These are phyloP conservation scores for Elasticomyces elasticus DNA, from an alignment of 495 filamentous ascomycete genomes.

Conservation along the genomic window DNA sequence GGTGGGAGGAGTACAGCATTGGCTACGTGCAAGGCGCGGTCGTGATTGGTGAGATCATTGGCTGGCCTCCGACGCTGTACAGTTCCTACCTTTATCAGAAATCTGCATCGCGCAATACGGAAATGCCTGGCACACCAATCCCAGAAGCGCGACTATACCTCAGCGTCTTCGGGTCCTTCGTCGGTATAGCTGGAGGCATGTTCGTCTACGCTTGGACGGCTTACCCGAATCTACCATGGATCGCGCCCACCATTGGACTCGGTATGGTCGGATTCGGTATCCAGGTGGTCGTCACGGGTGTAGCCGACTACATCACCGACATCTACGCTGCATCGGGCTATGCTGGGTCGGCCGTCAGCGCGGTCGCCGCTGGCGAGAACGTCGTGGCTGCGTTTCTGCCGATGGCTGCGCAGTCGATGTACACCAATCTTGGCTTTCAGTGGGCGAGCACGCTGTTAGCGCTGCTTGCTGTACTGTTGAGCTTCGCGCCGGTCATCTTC, in stretches of 20 bases:
- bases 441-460: conserved; percentile 31
- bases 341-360: conserved; percentile 32
- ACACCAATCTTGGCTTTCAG: conserved; percentile 27
- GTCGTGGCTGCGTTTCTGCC: conserved; percentile 34
- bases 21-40: conserved; percentile 28
- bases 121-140: conserved; percentile 19
- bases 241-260: conserved; percentile 22
- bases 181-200: conserved; percentile 24
- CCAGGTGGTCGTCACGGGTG: conserved; percentile 23
- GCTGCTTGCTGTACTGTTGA: conserved; percentile 28
- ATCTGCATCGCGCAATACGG: conserved; percentile 21
- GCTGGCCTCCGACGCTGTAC: conserved; percentile 21
- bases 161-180: conserved; percentile 18
- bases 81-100: conserved; percentile 22
- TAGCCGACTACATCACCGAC: conserved; percentile 31
- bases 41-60: conserved; percentile 30
- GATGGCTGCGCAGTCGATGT: conserved; percentile 29
- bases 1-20: conserved; percentile 23
- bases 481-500: conserved; percentile 29
- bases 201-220: conserved; percentile 27
- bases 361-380: conserved; percentile 32
- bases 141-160: conserved; percentile 27
- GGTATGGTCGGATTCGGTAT: conserved; percentile 24
- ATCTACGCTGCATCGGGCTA: conserved; percentile 30
- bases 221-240: conserved; percentile 22